Percentiles rank a stretch among this genome's conserved stretches.
Conservation (phyloP, 1,139 yeast genomes). For the Taiozyma sp. region DNA sequence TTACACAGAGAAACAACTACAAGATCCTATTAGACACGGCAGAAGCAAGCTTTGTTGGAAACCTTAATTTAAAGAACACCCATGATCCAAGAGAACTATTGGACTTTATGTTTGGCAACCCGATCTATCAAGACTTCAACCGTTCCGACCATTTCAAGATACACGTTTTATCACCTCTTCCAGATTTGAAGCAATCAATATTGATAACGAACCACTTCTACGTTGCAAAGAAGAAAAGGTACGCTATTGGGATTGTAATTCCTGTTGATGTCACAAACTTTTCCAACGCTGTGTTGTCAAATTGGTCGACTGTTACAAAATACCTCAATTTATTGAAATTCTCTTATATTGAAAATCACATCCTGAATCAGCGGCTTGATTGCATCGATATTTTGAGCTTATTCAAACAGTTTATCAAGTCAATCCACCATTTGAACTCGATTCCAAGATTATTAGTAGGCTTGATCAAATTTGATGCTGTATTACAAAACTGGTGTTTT, state of each 20-base stretch:
- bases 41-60: constrained; percentile 10
- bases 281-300: constrained; percentile 13
- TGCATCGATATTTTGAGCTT: constrained; percentile 20
- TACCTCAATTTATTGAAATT: constrained; percentile 12
- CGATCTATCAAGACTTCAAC: constrained; percentile 22
- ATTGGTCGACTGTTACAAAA: constrained; percentile 15
- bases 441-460: constrained; percentile 31
- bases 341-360: constrained; percentile 17
- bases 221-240: constrained; percentile 8
- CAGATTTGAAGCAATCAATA: constrained; percentile 11
- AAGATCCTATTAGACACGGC: constrained; percentile 27
- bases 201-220: constrained; percentile 18
- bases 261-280: constrained; percentile 11
- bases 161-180: constrained; percentile 10
- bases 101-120: constrained; percentile 22
- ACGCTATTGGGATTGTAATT: constrained; percentile 17
- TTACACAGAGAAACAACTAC: constrained; percentile 30
- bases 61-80: neutral
- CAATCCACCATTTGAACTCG: constrained; percentile 24
- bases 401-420: constrained; percentile 26
- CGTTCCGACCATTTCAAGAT: constrained; percentile 12
- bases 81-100: constrained; percentile 19
- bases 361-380: constrained; percentile 9
- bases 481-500: constrained; percentile 44
- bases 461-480: constrained; percentile 21